Base-by-base conservation (phyloP, 2,329 filamentous ascomycete genomes). In the Colletotrichum destructivum region DNA sequence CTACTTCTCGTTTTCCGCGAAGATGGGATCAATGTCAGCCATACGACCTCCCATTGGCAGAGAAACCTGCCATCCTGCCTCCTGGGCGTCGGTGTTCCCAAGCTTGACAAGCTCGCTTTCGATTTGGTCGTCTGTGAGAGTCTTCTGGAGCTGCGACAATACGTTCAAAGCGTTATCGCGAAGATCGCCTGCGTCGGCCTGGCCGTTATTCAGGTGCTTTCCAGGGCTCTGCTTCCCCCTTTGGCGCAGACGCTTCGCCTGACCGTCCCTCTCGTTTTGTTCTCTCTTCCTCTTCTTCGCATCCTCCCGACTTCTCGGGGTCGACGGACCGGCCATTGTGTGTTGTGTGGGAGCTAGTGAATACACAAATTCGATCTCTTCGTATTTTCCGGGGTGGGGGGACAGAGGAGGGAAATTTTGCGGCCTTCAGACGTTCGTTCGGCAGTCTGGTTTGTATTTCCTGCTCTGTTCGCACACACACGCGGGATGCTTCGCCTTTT, bases 11-110 rank as follows among this genome's bases (percentile, higher is more conserved):
- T 92, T 88, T 2, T 80, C 78, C 4, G 88, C 88, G 74, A 92
- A 85, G 54, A 92, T 87, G 2, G 90, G 89, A 73, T 92, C 90
- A 71, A 91, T 87, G 76, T 92, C 86, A 59, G 90, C 82, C 83
- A 92, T 91, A 71, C 89, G 84, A 31, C 91, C 91, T 64, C 90
- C 91, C 85, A 91, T 88, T 15, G 91, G 88, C 75, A 88, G 87
- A 4, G 90, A 91, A 31, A 92, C 79, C 75, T 84, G 87, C 91
- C 91, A 93, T 70, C 83, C 81, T 26, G 80, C 75, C 18, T 66
- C 62, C 16, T 73, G 72, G 23, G 46, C 52, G 12, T 74, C 69
- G 38, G 69, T 59, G 52, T 69, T 68, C 21, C 60, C 72, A 23
- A 73, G 56, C 44, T 65, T 69, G 26, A 42, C 57, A 46, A 69